phyloP scores from a whole-genome alignment of 768 basidiomycete genomes.

The Phylloporus sp. region DNA sequence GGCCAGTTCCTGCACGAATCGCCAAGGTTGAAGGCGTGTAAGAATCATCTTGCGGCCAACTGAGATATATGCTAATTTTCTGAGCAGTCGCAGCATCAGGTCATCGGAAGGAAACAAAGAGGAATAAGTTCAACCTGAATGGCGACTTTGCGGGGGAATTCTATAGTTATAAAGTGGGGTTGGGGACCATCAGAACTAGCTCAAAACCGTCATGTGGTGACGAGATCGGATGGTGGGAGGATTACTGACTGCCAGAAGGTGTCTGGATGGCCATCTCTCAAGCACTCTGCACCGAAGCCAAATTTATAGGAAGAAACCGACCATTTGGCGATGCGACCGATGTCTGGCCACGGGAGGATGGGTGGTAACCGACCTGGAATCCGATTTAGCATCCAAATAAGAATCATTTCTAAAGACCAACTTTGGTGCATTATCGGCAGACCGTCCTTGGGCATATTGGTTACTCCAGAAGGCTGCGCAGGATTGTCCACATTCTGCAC shows the following conservation, averaged over 20 bases:
- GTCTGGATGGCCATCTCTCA: slow-evolving; percentile 82
- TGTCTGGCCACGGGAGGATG: slow-evolving; percentile 69
- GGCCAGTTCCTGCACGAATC: slow-evolving; percentile 88
- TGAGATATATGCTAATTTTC: slow-evolving; percentile 86
- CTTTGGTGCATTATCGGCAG: slow-evolving; percentile 38
- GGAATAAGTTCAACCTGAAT: slow-evolving; percentile 61
- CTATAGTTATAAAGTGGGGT: slow-evolving; percentile 92
- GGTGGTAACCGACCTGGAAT: slow-evolving; percentile 42
- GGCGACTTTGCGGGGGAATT: slow-evolving; percentile 86
- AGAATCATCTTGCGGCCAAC: slow-evolving; percentile 85
- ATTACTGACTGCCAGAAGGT: slow-evolving; percentile 95
- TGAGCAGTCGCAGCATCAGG: slow-evolving; percentile 28
- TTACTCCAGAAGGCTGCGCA: slow-evolving; percentile 8
- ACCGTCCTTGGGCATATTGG: slow-evolving; percentile 31
- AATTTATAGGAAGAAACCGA: slow-evolving; percentile 96
- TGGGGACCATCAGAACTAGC: slow-evolving; percentile 89
- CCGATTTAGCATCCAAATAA: neutral
- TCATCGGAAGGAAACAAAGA: neutral
- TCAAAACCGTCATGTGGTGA: neutral
- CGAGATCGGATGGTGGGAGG: neutral
- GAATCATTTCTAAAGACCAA: slow-evolving; percentile 14
- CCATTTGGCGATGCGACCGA: slow-evolving; percentile 89
- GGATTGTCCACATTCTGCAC: slow-evolving; percentile 11
- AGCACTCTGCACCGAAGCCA: slow-evolving; percentile 91
- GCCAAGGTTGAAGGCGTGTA: slow-evolving; percentile 93